Evolutionary conservation across 208 protist species (phyloP).

Genomic region (Herpetomonas tarakana): DNA sequence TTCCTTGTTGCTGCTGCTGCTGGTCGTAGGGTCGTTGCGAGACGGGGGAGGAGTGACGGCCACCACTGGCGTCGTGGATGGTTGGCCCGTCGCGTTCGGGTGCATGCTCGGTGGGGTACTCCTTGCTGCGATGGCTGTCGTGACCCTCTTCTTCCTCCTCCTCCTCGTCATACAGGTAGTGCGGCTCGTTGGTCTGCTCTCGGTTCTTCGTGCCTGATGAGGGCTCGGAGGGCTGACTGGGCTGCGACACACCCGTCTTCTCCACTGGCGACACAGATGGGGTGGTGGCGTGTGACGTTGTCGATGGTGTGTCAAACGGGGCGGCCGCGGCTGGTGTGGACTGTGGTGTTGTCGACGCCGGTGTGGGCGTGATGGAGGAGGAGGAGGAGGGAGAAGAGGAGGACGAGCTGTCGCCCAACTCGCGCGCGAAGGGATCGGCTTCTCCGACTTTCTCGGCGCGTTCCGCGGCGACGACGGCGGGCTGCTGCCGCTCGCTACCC

Average conservation of each 20-base stretch:
- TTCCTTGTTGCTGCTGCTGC: background rate
- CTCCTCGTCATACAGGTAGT: no score
- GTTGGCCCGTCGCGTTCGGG: no score
- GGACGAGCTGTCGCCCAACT: conserved; percentile 2
- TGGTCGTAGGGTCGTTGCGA: no score
- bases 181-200: no score
- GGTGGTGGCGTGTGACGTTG: background rate
- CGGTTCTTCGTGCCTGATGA: no score
- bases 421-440: background rate
- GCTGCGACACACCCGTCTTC: background rate
- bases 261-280: background rate
- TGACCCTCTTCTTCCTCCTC: no score
- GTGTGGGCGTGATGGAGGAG: background rate
- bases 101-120: no score
- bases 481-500: background rate
- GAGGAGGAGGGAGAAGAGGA: conserved; percentile 4
- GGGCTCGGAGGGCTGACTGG: background rate
- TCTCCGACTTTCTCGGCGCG: background rate
- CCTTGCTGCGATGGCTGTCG: no score
- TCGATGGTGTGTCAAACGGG: background rate
- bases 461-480: background rate
- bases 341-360: background rate
- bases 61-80: no score
- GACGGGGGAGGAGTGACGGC: no score
- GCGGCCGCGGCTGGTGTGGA: conserved; percentile 2